These are phyloP conservation scores for Cadophora sp. DNA, from an alignment of 2,329 filamentous ascomycete genomes.

Conservation along the genomic window DNA sequence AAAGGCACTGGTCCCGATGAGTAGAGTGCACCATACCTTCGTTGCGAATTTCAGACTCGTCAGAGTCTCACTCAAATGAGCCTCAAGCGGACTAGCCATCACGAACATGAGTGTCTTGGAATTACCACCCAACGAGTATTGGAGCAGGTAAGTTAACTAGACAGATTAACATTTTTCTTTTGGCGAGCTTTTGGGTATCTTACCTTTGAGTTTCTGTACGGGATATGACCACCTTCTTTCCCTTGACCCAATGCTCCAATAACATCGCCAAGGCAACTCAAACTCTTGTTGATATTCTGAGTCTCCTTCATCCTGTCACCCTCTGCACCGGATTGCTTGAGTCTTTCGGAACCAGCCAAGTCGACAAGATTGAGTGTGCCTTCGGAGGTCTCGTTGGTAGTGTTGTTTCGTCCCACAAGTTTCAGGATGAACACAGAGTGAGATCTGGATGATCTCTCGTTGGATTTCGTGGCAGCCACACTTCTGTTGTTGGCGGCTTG, in stretches of 20 bases:
- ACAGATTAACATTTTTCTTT: constrained; percentile 3
- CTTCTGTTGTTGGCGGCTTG: constrained; percentile 86
- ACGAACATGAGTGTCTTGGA: constrained; percentile 99
- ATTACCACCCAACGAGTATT: constrained; percentile 94
- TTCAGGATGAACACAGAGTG: constrained; percentile 98
- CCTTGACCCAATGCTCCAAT: constrained; percentile 90
- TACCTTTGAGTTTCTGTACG: constrained; percentile 94
- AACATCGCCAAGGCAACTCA: constrained; percentile 92
- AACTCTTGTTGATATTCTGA: constrained; percentile 94
- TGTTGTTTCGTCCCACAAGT: constrained; percentile 68
- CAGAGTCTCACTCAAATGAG: constrained; percentile 89
- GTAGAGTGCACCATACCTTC: constrained; percentile 67
- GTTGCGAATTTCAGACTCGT: constrained; percentile 96
- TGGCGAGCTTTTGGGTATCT: constrained; percentile 31
- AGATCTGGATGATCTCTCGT: constrained; percentile 91
- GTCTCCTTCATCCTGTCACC: constrained; percentile 92
- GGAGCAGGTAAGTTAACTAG: constrained; percentile 87
- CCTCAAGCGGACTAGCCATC: constrained; percentile 93
- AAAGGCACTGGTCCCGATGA: constrained; percentile 25
- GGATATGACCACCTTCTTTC: constrained; percentile 79
- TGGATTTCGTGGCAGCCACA: constrained; percentile 96
- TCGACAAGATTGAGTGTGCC: constrained; percentile 96
- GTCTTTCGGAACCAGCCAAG: constrained; percentile 88
- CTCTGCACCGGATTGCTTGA: constrained; percentile 86
- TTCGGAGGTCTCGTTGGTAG: constrained; percentile 83